Base-by-base conservation (phyloP, 176 grass and related monocot species). In the Rhynchospora breviuscula region DNA sequence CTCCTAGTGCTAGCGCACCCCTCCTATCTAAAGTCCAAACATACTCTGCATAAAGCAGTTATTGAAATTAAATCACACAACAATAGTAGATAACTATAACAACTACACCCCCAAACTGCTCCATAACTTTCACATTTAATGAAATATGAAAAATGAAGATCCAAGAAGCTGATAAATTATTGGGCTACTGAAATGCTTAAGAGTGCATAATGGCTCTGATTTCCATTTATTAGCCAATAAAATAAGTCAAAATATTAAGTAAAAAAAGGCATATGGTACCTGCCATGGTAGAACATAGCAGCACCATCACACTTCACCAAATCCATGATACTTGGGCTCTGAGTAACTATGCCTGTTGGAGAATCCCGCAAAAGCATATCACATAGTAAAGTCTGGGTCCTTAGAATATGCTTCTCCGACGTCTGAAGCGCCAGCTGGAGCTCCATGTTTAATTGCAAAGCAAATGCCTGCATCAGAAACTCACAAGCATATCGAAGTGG, bases 241-340 rank as follows among this genome's bases (percentile, higher is more conserved):
- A 53, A 53, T 54, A 76, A 53, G 72, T 12, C 12, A 14, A 70
- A 70, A 67, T 1, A 74, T 51, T 62, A 29, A 46, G 14, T 8
- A 33, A 29, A 76, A 29, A 26, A 77, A 31, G 13, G 46, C 12
- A 77, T 29, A 56, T 10, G 49, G 29, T 67, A 66, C 80, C 90
- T 95, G 78, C 96, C 93, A 44, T 89, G 86, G 82, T 95, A 92
- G 87, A 83, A 92, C 11, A 99, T 84, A 9, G 96, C 96, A 45
- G 96, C 91, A 19, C 96, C 96, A 53, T 99, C 96, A 25, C 96
- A 99, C 91, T 95, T 99, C 62, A 99, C 96, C 46, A 99, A 88
- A 85, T 99, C 96, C 93, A 95, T 99, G 46, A 93, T 99, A 86
- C 96, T 99, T 22, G 96, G 96, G 54, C 91, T 99, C 88, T 99